These are phyloP conservation scores for Tricholoma hemisulphureum DNA, from an alignment of 768 basidiomycete genomes.

Conservation along the genomic window DNA sequence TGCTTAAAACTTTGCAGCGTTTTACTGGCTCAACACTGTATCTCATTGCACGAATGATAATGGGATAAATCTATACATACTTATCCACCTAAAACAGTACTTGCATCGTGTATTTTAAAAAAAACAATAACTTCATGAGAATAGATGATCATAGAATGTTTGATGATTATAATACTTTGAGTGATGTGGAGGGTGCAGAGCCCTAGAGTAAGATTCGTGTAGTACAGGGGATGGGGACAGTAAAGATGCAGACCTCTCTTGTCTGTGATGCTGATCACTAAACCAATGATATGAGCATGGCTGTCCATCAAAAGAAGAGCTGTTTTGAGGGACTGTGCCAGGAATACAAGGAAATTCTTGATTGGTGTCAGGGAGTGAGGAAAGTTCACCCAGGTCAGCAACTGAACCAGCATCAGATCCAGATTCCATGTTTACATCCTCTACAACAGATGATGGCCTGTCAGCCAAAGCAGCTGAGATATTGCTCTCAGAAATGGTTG, in stretches of 20 bases:
- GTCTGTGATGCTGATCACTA: slow-evolving; percentile 13
- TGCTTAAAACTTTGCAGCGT: slow-evolving; percentile 17
- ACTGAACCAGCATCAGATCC: slow-evolving; percentile 28
- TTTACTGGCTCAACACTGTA: slow-evolving; percentile 32
- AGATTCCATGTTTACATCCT: slow-evolving; percentile 28
- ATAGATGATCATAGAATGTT: slow-evolving; percentile 47
- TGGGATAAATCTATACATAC: slow-evolving; percentile 20
- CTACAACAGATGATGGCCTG: slow-evolving; percentile 39
- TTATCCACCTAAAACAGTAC: slow-evolving; percentile 3
- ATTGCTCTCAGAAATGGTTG: slow-evolving; percentile 11
- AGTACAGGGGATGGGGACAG: slow-evolving; percentile 56
- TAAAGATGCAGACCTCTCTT: slow-evolving; percentile 43
- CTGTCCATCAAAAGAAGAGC: slow-evolving; percentile 36
- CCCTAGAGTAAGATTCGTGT: slow-evolving; percentile 30
- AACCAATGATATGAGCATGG: slow-evolving; percentile 30
- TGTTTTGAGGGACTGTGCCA: slow-evolving; percentile 8
- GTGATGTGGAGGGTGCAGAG: slow-evolving; percentile 11
- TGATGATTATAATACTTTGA: slow-evolving; percentile 11
- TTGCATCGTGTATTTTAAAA: slow-evolving; percentile 7
- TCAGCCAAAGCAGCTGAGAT: slow-evolving; percentile 7
- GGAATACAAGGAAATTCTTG: slow-evolving; percentile 4
- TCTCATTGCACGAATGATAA: slow-evolving; percentile 27
- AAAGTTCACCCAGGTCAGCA: slow-evolving; percentile 33
- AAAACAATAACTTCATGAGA: slow-evolving; percentile 25
- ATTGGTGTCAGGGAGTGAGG: slow-evolving; percentile 22